A percentile compares a stretch with the other conserved stretches of the same genome.
phyloP scores from a whole-genome alignment of 495 filamentous ascomycete genomes.

The Achaetomiella virescens region DNA sequence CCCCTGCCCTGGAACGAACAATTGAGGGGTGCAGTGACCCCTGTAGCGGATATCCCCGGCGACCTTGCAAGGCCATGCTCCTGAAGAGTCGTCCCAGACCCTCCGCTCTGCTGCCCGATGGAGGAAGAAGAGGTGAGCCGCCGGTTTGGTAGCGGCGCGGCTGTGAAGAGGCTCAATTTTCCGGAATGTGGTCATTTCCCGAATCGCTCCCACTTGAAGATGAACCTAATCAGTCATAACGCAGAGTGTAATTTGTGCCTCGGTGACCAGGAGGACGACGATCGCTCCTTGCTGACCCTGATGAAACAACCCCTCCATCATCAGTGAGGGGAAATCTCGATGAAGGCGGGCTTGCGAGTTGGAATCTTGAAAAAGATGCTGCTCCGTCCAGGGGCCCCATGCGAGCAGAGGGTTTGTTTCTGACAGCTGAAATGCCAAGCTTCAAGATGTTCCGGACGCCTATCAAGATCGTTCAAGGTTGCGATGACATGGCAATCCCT shows the following conservation, averaged over 20 bases:
- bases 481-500: background rate
- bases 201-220: background rate
- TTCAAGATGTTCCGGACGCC: background rate
- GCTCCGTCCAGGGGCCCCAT: constrained; percentile 11
- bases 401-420: constrained; percentile 1
- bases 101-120: background rate
- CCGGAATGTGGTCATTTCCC: background rate
- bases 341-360: background rate
- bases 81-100: constrained; percentile 6
- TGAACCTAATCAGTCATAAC: too few species aligned
- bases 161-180: constrained; percentile 13
- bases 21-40: constrained; percentile 4
- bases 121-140: constrained; percentile 5
- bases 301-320: constrained; percentile 5
- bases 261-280: background rate
- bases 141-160: constrained; percentile 2
- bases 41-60: constrained; percentile 4
- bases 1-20: constrained; percentile 8
- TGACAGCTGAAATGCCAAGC: constrained; percentile 5
- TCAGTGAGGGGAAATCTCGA: background rate
- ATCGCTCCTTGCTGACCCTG: background rate
- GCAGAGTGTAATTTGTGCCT: background rate
- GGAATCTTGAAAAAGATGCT: background rate
- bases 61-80: background rate
- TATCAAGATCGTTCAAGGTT: background rate